phyloP scores from a whole-genome alignment of 495 filamentous ascomycete genomes.

The Cladorrhinum samala region DNA sequence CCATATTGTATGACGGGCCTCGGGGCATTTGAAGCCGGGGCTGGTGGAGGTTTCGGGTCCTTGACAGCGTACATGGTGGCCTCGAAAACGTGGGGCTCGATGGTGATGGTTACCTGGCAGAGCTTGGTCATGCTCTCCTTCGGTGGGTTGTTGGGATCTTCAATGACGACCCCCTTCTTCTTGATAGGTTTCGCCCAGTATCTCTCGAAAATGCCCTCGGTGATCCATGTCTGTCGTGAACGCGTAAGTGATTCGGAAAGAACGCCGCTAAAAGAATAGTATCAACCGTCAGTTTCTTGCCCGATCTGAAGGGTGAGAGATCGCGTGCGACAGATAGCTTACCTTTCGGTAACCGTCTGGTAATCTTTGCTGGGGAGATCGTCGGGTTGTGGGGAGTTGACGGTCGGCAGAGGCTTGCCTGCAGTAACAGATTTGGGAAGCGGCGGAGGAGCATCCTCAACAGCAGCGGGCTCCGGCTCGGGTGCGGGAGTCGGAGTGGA shows the following conservation, averaged over 20 bases:
- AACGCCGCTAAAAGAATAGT: constrained; percentile 58
- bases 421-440: constrained; percentile 51
- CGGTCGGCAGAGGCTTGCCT: constrained; percentile 66
- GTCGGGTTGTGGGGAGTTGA: constrained; percentile 60
- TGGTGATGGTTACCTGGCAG: constrained; percentile 70
- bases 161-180: constrained; percentile 63
- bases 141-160: constrained; percentile 68
- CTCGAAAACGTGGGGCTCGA: constrained; percentile 90
- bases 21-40: constrained; percentile 24
- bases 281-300: constrained; percentile 2
- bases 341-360: constrained; percentile 83
- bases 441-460: constrained; percentile 42
- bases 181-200: constrained; percentile 92
- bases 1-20: constrained; percentile 69
- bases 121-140: constrained; percentile 83
- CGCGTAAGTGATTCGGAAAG: constrained; percentile 73
- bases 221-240: constrained; percentile 84
- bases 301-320: not conserved
- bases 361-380: constrained; percentile 62
- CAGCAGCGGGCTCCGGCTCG: constrained; percentile 22
- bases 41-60: constrained; percentile 48
- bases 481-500: constrained; percentile 30
- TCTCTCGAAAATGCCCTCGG: constrained; percentile 80
- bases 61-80: constrained; percentile 81
- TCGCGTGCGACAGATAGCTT: constrained; percentile 7